Conservation (phyloP, 331 rosid genomes). For the Quercus tomentella region DNA sequence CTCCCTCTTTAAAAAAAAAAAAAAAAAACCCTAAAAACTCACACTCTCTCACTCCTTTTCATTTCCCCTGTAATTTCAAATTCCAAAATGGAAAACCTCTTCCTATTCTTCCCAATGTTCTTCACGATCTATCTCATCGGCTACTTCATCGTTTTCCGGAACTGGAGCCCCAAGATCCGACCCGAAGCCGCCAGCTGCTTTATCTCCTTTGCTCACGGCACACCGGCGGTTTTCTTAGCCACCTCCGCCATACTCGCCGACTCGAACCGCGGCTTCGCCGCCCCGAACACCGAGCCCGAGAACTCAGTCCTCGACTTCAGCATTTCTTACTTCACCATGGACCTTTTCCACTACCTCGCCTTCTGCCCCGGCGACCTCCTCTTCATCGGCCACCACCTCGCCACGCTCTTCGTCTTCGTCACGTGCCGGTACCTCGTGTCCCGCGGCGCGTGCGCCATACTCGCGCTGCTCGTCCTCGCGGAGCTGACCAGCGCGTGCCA, state of each 20-base stretch:
- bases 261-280: constrained; percentile 45
- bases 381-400: constrained; percentile 84
- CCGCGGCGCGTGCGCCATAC: constrained; percentile 65
- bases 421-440: constrained; percentile 76
- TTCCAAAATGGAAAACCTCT: constrained; percentile 37
- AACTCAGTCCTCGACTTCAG: constrained; percentile 76
- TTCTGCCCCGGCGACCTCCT: constrained; percentile 72
- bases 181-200: constrained; percentile 80
- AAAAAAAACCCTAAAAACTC: not conserved
- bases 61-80: not conserved
- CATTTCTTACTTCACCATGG: constrained; percentile 77
- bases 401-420: constrained; percentile 84
- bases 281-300: constrained; percentile 47
- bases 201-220: constrained; percentile 78
- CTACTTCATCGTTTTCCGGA: constrained; percentile 60
- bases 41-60: not conserved
- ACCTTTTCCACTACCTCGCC: constrained; percentile 65
- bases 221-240: constrained; percentile 68
- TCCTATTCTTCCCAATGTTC: constrained; percentile 53
- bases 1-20: no score
- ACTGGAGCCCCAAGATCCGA: constrained; percentile 69
- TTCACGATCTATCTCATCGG: constrained; percentile 45
- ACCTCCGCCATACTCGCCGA: constrained; percentile 42
- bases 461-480: constrained; percentile 62
- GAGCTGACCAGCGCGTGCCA: constrained; percentile 81